Evolutionary conservation across 2,329 filamentous ascomycete genomes (phyloP).

Genomic region (Paecilomyces variotii): DNA sequence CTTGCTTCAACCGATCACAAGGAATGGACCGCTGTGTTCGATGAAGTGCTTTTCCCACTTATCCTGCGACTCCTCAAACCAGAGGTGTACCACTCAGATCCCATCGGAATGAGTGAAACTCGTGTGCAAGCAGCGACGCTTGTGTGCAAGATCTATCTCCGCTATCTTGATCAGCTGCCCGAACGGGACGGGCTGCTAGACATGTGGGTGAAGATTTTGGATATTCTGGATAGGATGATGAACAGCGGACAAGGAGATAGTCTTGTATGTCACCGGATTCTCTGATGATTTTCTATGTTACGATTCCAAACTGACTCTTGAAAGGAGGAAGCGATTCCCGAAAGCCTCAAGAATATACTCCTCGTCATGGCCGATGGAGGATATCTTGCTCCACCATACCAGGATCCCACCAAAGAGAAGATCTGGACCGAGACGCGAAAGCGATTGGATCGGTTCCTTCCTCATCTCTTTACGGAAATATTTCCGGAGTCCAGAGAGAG

Average conservation of each 20-base stretch:
- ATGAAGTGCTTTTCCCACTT: slow-evolving; percentile 85
- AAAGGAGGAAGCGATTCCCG: slow-evolving; percentile 87
- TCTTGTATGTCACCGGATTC: slow-evolving; percentile 51
- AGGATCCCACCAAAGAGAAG: slow-evolving; percentile 42
- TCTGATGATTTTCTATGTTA: not conserved
- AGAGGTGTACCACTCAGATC: slow-evolving; percentile 86
- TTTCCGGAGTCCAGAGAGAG: slow-evolving; percentile 39
- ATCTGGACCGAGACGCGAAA: slow-evolving; percentile 56
- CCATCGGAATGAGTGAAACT: slow-evolving; percentile 90
- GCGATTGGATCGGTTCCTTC: slow-evolving; percentile 53
- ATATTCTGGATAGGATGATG: slow-evolving; percentile 92
- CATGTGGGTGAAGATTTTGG: slow-evolving; percentile 85
- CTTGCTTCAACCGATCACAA: slow-evolving; percentile 75
- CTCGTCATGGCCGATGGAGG: slow-evolving; percentile 90
- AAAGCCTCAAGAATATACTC: slow-evolving; percentile 92
- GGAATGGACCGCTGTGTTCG: slow-evolving; percentile 93
- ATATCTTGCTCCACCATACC: slow-evolving; percentile 63
- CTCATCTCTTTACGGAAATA: slow-evolving; percentile 50
- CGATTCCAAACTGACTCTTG: not conserved
- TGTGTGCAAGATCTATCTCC: slow-evolving; percentile 89
- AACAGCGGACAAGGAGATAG: slow-evolving; percentile 90
- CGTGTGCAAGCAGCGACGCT: slow-evolving; percentile 84
- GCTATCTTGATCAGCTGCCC: slow-evolving; percentile 78
- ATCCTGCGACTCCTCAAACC: slow-evolving; percentile 83
- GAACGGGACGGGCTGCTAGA: slow-evolving; percentile 85